A percentile compares a stretch with the other conserved stretches of the same genome.
Evolutionary conservation across 306 rosid genomes (phyloP).

Genomic region (Parietaria judaica): DNA sequence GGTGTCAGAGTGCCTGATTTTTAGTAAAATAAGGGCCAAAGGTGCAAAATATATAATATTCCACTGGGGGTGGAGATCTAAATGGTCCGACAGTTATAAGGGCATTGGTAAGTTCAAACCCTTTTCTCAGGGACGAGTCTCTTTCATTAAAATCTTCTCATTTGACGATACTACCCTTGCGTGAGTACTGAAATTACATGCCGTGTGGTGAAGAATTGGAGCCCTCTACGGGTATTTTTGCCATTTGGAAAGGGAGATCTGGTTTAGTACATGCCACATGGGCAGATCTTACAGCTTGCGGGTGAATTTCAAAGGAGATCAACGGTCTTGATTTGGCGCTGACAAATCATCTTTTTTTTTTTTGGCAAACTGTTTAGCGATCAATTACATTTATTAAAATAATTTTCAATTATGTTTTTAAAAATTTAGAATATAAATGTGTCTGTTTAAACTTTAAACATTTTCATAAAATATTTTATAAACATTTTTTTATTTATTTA

Average conservation of each 20-base stretch:
- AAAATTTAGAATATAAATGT: too few relatives aligned
- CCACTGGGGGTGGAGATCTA: background rate
- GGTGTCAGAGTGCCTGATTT: too few relatives aligned
- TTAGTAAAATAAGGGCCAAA: too few relatives aligned
- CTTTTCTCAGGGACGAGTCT: slow-evolving; percentile 1
- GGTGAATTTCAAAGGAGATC: background rate
- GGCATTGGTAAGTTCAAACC: slow-evolving; percentile 25
- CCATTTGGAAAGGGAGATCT: background rate
- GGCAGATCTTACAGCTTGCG: slow-evolving; percentile 12
- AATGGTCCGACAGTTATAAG: slow-evolving; percentile 10
- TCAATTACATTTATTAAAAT: background rate
- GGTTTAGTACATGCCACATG: background rate
- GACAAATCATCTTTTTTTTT: background rate
- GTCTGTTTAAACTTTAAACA: too few relatives aligned
- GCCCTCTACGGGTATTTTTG: slow-evolving; percentile 12
- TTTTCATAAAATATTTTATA: too few relatives aligned
- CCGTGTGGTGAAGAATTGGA: background rate
- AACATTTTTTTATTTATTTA: too few relatives aligned
- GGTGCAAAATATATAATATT: too few relatives aligned
- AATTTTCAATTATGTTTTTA: too few relatives aligned
- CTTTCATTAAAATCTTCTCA: slow-evolving; percentile 2
- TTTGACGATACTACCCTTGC: slow-evolving; percentile 1
- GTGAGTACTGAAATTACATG: background rate
- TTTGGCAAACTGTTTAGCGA: background rate
- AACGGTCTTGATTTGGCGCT: slow-evolving; percentile 16